Percentiles rank a stretch among this genome's conserved stretches.
phyloP scores from a whole-genome alignment of 805 yeast genomes.

The Candida maltosa region DNA sequence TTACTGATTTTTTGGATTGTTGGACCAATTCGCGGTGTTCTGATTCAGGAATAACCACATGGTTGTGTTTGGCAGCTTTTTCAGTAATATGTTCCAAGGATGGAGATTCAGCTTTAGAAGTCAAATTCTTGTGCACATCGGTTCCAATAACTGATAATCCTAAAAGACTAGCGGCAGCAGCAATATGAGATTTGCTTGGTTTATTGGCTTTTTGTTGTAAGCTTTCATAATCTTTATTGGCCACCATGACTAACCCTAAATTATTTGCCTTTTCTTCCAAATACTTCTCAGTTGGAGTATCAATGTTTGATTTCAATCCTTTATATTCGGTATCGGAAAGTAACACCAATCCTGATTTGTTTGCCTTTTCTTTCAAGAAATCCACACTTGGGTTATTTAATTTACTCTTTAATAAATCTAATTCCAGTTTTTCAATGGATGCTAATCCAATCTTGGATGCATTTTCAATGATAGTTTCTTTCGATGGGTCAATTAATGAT shows the following conservation, averaged over 20 bases:
- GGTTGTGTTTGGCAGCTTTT: constrained; percentile 12
- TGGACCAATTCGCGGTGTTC: constrained; percentile 10
- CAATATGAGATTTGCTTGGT: constrained; percentile 18
- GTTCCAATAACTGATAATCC: constrained; percentile 17
- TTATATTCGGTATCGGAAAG: constrained; percentile 11
- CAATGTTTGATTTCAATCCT: constrained; percentile 16
- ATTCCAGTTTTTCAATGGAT: constrained; percentile 4
- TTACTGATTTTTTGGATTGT: constrained; percentile 20
- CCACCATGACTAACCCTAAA: constrained; percentile 3
- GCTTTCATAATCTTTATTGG: constrained; percentile 10
- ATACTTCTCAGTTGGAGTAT: constrained; percentile 21
- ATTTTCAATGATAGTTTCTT: background rate
- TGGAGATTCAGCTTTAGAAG: constrained; percentile 22
- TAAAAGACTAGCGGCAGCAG: constrained; percentile 10
- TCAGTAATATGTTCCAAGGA: constrained; percentile 14
- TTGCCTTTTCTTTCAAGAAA: constrained; percentile 30
- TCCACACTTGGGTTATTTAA: constrained; percentile 12
- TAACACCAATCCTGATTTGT: constrained; percentile 12
- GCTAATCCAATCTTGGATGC: constrained; percentile 5
- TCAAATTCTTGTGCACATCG: constrained; percentile 10
- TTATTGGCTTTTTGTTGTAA: constrained; percentile 21
- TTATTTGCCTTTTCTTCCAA: constrained; percentile 14
- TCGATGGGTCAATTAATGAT: constrained; percentile 4
- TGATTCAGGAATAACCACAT: constrained; percentile 11
- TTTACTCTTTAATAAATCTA: constrained; percentile 14